Conservation (phyloP, 2,329 filamentous ascomycete genomes). For the Clonostachys solani region DNA sequence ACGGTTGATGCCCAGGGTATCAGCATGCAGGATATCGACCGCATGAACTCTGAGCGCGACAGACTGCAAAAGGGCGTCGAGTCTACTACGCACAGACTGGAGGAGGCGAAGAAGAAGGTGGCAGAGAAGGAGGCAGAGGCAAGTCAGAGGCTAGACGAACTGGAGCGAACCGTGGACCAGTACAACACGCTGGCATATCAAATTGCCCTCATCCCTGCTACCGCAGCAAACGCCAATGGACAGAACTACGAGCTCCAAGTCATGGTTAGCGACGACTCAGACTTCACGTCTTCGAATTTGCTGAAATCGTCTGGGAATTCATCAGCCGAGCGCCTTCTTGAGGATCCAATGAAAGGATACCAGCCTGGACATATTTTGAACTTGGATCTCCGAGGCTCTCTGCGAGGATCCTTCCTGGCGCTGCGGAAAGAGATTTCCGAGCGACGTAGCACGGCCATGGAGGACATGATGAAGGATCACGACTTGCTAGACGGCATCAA, state of each 20-base stretch:
- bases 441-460: conserved; percentile 73
- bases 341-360: conserved; percentile 80
- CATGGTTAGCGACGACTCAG: conserved; percentile 72
- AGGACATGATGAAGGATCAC: conserved; percentile 90
- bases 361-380: conserved; percentile 86
- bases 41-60: conserved; percentile 94
- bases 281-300: conserved; percentile 65
- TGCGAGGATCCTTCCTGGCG: conserved; percentile 73
- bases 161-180: conserved; percentile 83
- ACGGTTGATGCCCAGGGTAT: conserved; percentile 91
- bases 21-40: conserved; percentile 97
- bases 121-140: conserved; percentile 87
- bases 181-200: conserved; percentile 96
- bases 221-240: conserved; percentile 81
- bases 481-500: conserved; percentile 92
- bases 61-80: conserved; percentile 88
- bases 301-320: conserved; percentile 29
- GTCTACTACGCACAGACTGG: conserved; percentile 67
- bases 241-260: conserved; percentile 81
- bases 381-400: conserved; percentile 76
- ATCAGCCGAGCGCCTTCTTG: conserved; percentile 70
- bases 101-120: conserved; percentile 80
- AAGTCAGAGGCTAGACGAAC: conserved; percentile 78
- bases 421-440: conserved; percentile 92
- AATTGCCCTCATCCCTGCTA: conserved; percentile 81